Evolutionary conservation across 2,329 filamentous ascomycete genomes (phyloP).

Genomic region (Colletotrichum viniferum): DNA sequence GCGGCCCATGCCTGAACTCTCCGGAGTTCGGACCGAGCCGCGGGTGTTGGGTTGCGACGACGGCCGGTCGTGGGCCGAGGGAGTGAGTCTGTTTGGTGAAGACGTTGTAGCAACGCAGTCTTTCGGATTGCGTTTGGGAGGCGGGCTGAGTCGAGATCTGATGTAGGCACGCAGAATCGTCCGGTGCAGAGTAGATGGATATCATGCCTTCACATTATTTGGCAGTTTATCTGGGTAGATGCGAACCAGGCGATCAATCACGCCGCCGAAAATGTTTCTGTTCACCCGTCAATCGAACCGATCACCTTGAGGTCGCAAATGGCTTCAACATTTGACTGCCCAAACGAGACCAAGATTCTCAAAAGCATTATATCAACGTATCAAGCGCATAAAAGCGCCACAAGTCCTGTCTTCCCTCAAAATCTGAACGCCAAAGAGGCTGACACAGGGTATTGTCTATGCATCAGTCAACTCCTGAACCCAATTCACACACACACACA

Average conservation of each 20-base stretch:
- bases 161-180: neutral
- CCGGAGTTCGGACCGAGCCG: neutral
- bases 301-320: neutral
- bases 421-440: neutral
- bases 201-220: neutral
- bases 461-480: neutral
- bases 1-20: neutral
- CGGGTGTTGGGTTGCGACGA: neutral
- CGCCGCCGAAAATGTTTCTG: rapidly evolving
- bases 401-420: neutral
- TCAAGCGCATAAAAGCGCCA: neutral
- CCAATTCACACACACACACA: no score
- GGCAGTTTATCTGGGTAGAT: neutral
- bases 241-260: neutral
- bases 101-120: rapidly evolving
- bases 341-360: neutral
- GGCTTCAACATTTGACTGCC: neutral
- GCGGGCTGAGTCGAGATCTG: neutral
- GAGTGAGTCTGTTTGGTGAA: neutral
- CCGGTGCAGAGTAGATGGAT: neutral
- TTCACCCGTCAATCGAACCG: neutral
- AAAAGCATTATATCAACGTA: neutral
- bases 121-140: neutral
- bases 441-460: neutral
- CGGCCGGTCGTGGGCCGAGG: neutral